phyloP scores from a whole-genome alignment of 2,329 filamentous ascomycete species.

The Ilyonectria destructans region DNA sequence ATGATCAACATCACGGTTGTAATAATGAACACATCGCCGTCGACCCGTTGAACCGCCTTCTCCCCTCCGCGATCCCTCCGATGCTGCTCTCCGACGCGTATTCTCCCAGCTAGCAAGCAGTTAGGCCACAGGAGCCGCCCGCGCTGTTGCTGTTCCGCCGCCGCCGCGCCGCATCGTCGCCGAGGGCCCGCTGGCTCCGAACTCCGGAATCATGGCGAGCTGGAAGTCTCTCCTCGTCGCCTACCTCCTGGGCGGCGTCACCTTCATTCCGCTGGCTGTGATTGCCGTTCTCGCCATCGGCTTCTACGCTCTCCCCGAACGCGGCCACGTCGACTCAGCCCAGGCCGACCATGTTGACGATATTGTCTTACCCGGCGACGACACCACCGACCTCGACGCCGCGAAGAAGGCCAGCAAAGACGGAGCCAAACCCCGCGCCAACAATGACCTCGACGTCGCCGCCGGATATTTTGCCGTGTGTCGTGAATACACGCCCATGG shows the following conservation, averaged over 20 bases:
- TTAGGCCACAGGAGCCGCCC: slow-evolving; percentile 21
- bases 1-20: slow-evolving; percentile 29
- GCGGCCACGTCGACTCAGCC: slow-evolving; percentile 57
- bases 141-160: slow-evolving; percentile 23
- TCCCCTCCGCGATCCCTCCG: slow-evolving; percentile 12
- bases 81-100: slow-evolving; percentile 28
- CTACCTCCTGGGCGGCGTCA: slow-evolving; percentile 90
- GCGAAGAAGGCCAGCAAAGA: slow-evolving; percentile 73
- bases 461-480: slow-evolving; percentile 97
- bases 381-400: slow-evolving; percentile 75
- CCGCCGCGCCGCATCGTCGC: slow-evolving; percentile 25
- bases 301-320: slow-evolving; percentile 77
- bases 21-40: slow-evolving; percentile 6
- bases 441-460: slow-evolving; percentile 82
- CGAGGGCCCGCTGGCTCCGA: slow-evolving; percentile 40
- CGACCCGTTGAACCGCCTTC: slow-evolving; percentile 18
- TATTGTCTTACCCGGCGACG: slow-evolving; percentile 75
- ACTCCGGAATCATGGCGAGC: slow-evolving; percentile 62
- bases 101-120: slow-evolving; percentile 28
- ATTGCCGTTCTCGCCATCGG: slow-evolving; percentile 75
- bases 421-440: slow-evolving; percentile 69
- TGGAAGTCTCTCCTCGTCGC: slow-evolving; percentile 77
- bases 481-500: slow-evolving; percentile 91
- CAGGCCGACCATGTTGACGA: slow-evolving; percentile 52
- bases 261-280: slow-evolving; percentile 85